Conservation (phyloP, 495 filamentous ascomycete species). For the Collariella sp. region DNA sequence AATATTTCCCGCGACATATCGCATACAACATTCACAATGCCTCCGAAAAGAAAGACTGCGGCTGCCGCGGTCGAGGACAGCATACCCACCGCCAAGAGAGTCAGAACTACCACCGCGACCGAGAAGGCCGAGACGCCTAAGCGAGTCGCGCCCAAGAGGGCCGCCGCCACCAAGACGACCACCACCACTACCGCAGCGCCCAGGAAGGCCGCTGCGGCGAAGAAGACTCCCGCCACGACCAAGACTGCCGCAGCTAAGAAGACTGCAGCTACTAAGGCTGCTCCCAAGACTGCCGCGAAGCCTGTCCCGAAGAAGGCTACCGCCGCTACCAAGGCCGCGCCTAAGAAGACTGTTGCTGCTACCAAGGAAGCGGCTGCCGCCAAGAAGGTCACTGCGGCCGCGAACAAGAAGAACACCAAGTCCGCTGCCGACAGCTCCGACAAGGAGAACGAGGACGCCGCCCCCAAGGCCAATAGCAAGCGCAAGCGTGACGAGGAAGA, state of each 20-base stretch:
- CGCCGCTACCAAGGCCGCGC: slow-evolving; percentile 20
- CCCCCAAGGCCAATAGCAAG: slow-evolving; percentile 18
- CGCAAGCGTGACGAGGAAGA: slow-evolving; percentile 20
- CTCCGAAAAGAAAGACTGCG: slow-evolving; percentile 26
- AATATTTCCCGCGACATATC: slow-evolving; percentile 9
- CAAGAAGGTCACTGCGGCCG: slow-evolving; percentile 29
- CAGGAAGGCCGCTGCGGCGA: slow-evolving; percentile 24
- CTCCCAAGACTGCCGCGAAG: slow-evolving; percentile 12
- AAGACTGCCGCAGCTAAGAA: slow-evolving; percentile 16
- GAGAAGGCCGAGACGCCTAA: slow-evolving; percentile 27
- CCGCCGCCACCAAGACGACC: slow-evolving; percentile 10
- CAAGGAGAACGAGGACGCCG: slow-evolving; percentile 26
- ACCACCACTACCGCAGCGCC: slow-evolving; percentile 36
- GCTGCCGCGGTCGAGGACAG: slow-evolving; percentile 12
- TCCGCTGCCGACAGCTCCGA: slow-evolving; percentile 22
- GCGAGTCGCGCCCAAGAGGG: slow-evolving; percentile 25
- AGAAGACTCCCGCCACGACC: slow-evolving; percentile 16
- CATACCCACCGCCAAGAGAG: slow-evolving; percentile 8
- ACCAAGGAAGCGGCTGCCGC: slow-evolving; percentile 30
- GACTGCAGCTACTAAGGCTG: slow-evolving; percentile 24
- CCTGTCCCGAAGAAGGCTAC: slow-evolving; percentile 8
- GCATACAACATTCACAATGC: slow-evolving; percentile 11
- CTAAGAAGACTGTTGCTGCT: slow-evolving; percentile 6
- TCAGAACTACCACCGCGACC: slow-evolving; percentile 25
- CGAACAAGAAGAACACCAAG: slow-evolving; percentile 30